phyloP scores from a whole-genome alignment of 768 basidiomycete genomes.

The Leccinum longicurvipes region DNA sequence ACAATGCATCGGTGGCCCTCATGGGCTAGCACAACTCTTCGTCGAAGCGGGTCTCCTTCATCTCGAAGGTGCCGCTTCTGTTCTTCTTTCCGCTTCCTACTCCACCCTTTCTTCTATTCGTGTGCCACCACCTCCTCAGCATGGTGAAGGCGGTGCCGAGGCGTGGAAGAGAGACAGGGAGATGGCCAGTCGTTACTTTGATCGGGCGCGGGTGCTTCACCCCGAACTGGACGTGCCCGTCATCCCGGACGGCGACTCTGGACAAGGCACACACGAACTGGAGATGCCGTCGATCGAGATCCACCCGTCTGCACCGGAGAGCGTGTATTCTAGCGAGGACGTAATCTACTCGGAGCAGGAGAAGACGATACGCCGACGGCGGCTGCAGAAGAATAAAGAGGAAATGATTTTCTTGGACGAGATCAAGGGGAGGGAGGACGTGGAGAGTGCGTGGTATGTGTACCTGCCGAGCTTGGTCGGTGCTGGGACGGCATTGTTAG shows the following conservation, averaged over 20 bases:
- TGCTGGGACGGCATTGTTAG: conserved; percentile 78
- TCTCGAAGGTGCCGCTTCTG: conserved; percentile 74
- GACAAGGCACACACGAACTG: conserved; percentile 38
- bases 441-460: conserved; percentile 76
- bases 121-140: conserved; percentile 50
- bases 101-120: conserved; percentile 78
- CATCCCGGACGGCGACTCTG: conserved; percentile 47
- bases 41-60: conserved; percentile 76
- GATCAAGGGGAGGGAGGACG: conserved; percentile 47
- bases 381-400: conserved; percentile 48
- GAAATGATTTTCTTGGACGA: conserved; percentile 47
- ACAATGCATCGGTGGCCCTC: conserved; percentile 62
- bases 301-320: conserved; percentile 25
- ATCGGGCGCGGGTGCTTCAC: conserved; percentile 58
- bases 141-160: conserved; percentile 57
- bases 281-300: conserved; percentile 71
- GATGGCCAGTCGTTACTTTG: conserved; percentile 67
- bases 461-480: conserved; percentile 78
- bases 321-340: conserved; percentile 27
- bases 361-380: conserved; percentile 40
- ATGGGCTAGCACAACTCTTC: conserved; percentile 70
- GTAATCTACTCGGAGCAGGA: conserved; percentile 30
- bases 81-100: conserved; percentile 69
- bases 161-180: conserved; percentile 76
- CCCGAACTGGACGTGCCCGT: conserved; percentile 68